Evolutionary conservation across 1,284 basidiomycete genomes (phyloP).

Genomic region (Boletus sp.): DNA sequence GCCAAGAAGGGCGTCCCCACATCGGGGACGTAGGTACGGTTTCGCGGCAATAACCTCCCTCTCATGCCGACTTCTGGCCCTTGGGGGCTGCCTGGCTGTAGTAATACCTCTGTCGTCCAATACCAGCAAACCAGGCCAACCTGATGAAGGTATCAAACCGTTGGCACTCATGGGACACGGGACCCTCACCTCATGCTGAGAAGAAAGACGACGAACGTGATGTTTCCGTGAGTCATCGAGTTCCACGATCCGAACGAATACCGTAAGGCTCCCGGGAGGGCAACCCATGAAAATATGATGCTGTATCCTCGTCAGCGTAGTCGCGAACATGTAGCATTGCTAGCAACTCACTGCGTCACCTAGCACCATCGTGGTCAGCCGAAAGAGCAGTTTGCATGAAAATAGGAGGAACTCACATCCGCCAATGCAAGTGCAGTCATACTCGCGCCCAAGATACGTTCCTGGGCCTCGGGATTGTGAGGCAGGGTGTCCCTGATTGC

Average conservation of each 20-base stretch:
- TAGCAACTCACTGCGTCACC: slow-evolving; percentile 52
- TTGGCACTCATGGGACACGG: not conserved
- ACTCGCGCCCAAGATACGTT: slow-evolving; percentile 63
- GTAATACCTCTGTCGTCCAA: slow-evolving; percentile 58
- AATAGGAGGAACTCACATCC: slow-evolving; percentile 51
- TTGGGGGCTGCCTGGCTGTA: slow-evolving; percentile 33
- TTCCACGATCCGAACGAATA: slow-evolving; percentile 58
- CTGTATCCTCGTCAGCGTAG: slow-evolving; percentile 35
- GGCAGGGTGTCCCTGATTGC: slow-evolving; percentile 62
- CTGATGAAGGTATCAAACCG: slow-evolving; percentile 26
- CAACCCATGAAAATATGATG: slow-evolving; percentile 52
- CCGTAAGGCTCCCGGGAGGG: slow-evolving; percentile 55
- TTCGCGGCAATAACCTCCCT: not conserved
- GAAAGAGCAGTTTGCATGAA: not conserved
- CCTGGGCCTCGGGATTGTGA: slow-evolving; percentile 59
- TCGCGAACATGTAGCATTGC: not conserved
- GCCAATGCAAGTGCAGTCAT: slow-evolving; percentile 66
- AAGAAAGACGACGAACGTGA: slow-evolving; percentile 57
- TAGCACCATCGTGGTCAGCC: slow-evolving; percentile 19
- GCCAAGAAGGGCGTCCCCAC: not conserved
- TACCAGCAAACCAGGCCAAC: slow-evolving; percentile 61
- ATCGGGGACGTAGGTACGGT: not conserved
- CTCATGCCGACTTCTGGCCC: slow-evolving; percentile 22
- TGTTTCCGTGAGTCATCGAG: slow-evolving; percentile 70
- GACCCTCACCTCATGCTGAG: slow-evolving; percentile 47